Base-by-base conservation (phyloP, 1,139 yeast genomes). In the Yarrowia galli region DNA sequence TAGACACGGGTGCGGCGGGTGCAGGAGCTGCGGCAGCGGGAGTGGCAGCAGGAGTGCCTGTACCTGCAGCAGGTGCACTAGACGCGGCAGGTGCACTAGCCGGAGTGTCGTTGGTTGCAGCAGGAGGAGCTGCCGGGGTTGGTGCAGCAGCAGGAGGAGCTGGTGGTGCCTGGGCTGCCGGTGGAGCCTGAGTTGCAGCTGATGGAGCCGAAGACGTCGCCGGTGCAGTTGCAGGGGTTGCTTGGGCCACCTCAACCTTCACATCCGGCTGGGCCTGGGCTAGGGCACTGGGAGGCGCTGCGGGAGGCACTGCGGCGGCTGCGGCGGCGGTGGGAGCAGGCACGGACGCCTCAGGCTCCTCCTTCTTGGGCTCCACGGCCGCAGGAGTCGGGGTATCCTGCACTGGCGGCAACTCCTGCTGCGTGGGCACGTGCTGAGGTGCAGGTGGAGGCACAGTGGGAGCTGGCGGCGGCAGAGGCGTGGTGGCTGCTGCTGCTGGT, bases 221-320 rank as follows among this genome's bases (percentile, higher is more conserved):
- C 2, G 53, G 22, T 1, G 53, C 36, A 3, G 40, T 13, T 15
- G 40, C 15, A 16, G 53, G 35, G 2, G 36, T 20, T 10, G 18
- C 38, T 2, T 23, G 25, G 28, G 18, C 18, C 12, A 20, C 56
- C n/a, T 54, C 46, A 1, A 16, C 8, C 18, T 45, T 22, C 9
- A 23, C 49, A 12, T 45, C 49, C 12, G 25, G 15, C 25, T 18
- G 60, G n/a, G 60, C 45, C 60, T 54, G 61, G 8, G 61, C 46
- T 2, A 25, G 61, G 9, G 58, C 43, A 5, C 32, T 22, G 5
- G 42, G 61, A 15, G 61, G 61, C n/a, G 45, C 23, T 6, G 61
- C 36, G 12, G 45, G 35, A n/a, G 46, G 61, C 32, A 35, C 48
- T 1, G 48, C 23, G 22, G 64, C 49, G 4, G 43, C 28, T 2